Base-by-base conservation (phyloP, 106 monocot species). In the Dactylorhiza incarnata region DNA sequence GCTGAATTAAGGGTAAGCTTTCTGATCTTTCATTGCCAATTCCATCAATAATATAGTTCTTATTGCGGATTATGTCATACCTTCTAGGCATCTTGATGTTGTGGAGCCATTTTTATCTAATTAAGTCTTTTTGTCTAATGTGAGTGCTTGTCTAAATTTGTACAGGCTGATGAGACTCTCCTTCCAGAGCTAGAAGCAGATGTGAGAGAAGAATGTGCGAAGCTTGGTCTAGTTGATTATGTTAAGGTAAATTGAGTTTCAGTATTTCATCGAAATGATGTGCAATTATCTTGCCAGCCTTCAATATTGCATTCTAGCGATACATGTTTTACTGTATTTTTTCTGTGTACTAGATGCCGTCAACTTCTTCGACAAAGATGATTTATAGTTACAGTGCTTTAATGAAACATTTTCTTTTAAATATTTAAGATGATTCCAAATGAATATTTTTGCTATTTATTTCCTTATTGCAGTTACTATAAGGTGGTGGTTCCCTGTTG, bases 191-290 rank as follows among this genome's bases (percentile, higher is more conserved):
- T 99, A 51, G 94, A 99, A 76, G 77, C 77, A 56, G 99, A 99
- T 85, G 84, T 99, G 51, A 89, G 77, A 79, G 99, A 94, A 61
- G 99, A 99, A 91, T 94, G 99, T 61, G 50, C 26, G 15, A 99
- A 89, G 74, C 71, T 99, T 73, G 99, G 94, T 75, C 86, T 86
- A 50, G 54, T 94, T 73, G 99, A 99, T 61, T 87, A 81, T 63
- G 81, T 99, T 65, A 94, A 94, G 91, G 99, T 94, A 76, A 69
- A 45, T 45, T 12, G 9, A 66, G 37, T 14, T 13, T 26, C 37
- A 16, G 15, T 46, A 69, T 69, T 44, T 69, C 66, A 37, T 37
- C 29, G 25, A 37, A 4, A 13, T 37, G 24, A 5, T 66, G 15
- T 52, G 9, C 23, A 13, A 69, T 46, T 46, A 4, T 69, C 3